Evolutionary conservation across 805 yeast genomes (phyloP).

Genomic region (Yarrowia sp.): DNA sequence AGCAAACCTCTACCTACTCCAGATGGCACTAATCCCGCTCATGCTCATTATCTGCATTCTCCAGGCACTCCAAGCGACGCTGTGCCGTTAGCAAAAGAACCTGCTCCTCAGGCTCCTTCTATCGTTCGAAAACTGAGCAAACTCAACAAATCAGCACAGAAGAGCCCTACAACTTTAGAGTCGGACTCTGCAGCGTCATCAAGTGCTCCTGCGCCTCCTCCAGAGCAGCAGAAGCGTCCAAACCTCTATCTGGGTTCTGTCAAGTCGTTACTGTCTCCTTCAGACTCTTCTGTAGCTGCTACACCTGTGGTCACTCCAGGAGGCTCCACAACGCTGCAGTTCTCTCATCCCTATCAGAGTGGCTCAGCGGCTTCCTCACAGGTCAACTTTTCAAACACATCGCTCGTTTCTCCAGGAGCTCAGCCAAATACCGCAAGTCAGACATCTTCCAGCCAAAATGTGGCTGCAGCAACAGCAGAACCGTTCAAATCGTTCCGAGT

Average conservation of each 20-base stretch:
- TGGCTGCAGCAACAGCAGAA: conserved; percentile 43
- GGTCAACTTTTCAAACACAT: conserved; percentile 2
- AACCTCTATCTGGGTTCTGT: conserved; percentile 5
- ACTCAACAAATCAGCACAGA: conserved; percentile 4
- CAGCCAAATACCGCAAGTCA: neutral
- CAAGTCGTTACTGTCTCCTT: conserved; percentile 9
- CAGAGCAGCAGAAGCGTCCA: neutral
- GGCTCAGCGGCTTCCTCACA: conserved; percentile 16
- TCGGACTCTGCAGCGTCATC: neutral
- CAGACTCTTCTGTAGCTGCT: conserved; percentile 2
- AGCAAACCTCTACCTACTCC: conserved; percentile 65
- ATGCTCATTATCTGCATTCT: conserved; percentile 2
- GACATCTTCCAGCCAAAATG: conserved; percentile 18
- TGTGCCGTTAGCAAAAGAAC: neutral
- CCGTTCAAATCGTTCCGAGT: conserved; percentile 83
- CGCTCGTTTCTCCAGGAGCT: neutral
- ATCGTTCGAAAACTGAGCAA: conserved; percentile 6
- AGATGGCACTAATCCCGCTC: conserved; percentile 35
- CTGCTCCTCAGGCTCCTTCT: neutral
- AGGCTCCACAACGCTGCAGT: conserved; percentile 13
- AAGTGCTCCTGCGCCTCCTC: neutral
- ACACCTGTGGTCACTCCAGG: conserved; percentile 11
- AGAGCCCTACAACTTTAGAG: conserved; percentile 2
- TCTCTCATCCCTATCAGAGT: conserved; percentile 10
- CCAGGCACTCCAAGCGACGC: conserved; percentile 8